Percentiles rank a stretch among this genome's conserved stretches.
Conservation (phyloP, 2,329 filamentous ascomycete genomes). For the Scopulariopsis brevicaulis region DNA sequence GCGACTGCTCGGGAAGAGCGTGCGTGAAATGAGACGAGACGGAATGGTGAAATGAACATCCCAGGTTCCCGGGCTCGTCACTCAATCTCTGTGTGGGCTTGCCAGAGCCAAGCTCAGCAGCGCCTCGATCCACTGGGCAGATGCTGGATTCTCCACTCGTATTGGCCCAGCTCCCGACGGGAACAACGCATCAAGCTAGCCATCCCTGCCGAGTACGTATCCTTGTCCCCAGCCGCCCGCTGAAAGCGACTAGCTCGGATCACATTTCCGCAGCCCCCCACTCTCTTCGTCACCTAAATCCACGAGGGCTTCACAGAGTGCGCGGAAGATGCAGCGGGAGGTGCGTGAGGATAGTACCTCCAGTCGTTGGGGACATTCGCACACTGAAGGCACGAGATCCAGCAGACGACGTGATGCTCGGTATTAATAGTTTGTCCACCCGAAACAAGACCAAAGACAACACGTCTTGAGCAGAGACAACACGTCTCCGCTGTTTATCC, state of each 20-base stretch:
- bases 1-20: background rate
- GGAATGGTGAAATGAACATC: background rate
- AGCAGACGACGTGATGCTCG: background rate
- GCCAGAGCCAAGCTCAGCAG: background rate
- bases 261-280: background rate
- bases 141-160: background rate
- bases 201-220: background rate
- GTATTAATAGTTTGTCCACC: background rate
- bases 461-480: background rate
- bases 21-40: background rate
- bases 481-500: background rate
- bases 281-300: background rate
- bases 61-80: background rate
- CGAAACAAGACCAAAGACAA: background rate
- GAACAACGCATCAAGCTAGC: conserved; percentile 5
- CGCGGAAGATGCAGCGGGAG: background rate
- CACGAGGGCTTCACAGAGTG: background rate
- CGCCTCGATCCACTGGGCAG: background rate
- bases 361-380: background rate
- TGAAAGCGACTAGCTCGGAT: conserved; percentile 1
- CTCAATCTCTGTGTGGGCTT: background rate
- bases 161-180: conserved; percentile 2
- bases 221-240: conserved; percentile 1
- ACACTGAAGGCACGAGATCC: background rate
- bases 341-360: background rate